Base-by-base conservation (phyloP, 768 basidiomycete species). In the Leccinum aurantiacum region DNA sequence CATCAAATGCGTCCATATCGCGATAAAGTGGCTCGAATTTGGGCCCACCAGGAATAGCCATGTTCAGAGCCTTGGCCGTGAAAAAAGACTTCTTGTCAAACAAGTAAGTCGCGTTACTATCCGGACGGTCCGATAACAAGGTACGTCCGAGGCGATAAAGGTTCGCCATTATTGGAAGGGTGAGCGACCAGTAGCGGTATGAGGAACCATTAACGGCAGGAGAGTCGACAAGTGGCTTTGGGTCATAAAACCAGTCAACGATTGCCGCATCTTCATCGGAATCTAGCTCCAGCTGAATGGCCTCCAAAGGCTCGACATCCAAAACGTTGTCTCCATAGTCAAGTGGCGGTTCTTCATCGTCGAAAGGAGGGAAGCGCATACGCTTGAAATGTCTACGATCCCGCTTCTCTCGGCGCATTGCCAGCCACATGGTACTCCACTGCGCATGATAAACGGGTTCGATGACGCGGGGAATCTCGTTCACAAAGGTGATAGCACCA, bases 381-480 rank as follows among this genome's bases (percentile, higher is more conserved):
- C 97, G 93, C 80, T 99, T 99, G 81, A 99, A 99, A 75, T 99
- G 97, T 60, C 96, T 81, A 72, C 97, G 91, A 74, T 99, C 97
- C 59, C 97, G 86, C 80, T 99, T 99, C 78, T 99, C 97, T 62
- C 97, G 81, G 61, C 97, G 84, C 97, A 99, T 99, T 11, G 97
- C 96, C 50, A 99, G 80, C 97, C 97, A 99, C 97, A 99, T 99
- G 6, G 93, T 91, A 71, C 93, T 95, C 97, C 97, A 99, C 70
- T 98, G 97, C 1, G 97, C 94, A 74, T 99, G 97, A 75, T 97
- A 98, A 10, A 99, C 85, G 6, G 97, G 97, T 74, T 98, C 97
- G 62, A 98, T 91, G 66, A 99, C 86, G 51, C 93, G 89, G 47
- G 97, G 97, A 41, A 98, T 90, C 75, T 98, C 95, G 78, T 98